A percentile compares a stretch with the other conserved stretches of the same genome.
Evolutionary conservation across 768 basidiomycete genomes (phyloP).

Genomic region (Russula sp.): DNA sequence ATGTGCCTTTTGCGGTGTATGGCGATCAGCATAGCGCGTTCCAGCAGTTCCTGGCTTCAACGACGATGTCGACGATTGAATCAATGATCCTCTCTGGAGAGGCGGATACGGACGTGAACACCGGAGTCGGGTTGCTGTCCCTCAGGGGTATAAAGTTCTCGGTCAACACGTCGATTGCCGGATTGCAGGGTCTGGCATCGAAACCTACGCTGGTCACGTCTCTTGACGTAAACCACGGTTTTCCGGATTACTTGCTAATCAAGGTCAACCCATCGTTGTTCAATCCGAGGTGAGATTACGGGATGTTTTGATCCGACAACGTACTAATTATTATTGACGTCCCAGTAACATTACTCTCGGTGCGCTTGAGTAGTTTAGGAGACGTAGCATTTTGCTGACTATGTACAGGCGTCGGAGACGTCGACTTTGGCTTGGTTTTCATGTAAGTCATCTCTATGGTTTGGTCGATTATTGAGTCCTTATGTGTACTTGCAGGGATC

Average conservation of each 20-base stretch:
- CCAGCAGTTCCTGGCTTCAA: constrained; percentile 58
- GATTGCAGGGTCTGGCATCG: constrained; percentile 61
- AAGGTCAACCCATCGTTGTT: constrained; percentile 57
- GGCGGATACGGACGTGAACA: constrained; percentile 53
- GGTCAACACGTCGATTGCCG: constrained; percentile 56
- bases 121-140: constrained; percentile 62
- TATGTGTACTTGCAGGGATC: constrained; percentile 34
- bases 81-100: constrained; percentile 53
- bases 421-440: constrained; percentile 58
- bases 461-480: not conserved
- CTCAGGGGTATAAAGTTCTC: constrained; percentile 57
- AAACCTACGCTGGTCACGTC: constrained; percentile 54
- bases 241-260: constrained; percentile 63
- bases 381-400: constrained; percentile 26
- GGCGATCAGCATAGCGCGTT: constrained; percentile 50
- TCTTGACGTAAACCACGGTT: constrained; percentile 68
- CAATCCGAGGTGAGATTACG: constrained; percentile 55
- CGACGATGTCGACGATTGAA: constrained; percentile 48
- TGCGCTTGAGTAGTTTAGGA: constrained; percentile 4
- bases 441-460: constrained; percentile 39
- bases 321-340: constrained; percentile 7
- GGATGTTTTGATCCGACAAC: not conserved
- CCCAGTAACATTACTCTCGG: constrained; percentile 42
- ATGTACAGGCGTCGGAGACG: constrained; percentile 56
- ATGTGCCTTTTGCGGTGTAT: constrained; percentile 59